These are phyloP conservation scores for Cladophialophora bantiana DNA, from an alignment of 2,329 filamentous ascomycete genomes.

Conservation along the genomic window DNA sequence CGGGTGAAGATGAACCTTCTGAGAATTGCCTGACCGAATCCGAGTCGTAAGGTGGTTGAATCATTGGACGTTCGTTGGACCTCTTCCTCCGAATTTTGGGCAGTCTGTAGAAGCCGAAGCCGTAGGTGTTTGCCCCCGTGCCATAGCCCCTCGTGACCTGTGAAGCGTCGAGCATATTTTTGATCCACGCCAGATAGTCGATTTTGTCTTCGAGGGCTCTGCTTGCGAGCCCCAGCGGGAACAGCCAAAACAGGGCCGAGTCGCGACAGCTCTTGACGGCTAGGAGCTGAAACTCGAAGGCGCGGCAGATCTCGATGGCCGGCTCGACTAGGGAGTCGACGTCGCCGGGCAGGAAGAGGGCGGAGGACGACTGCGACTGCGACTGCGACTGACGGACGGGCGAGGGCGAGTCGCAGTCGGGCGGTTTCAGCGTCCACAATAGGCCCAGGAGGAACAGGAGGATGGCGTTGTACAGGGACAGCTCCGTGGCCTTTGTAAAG, in stretches of 20 bases:
- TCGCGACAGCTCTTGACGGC: constrained; percentile 17
- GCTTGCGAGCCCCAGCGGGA: constrained; percentile 30
- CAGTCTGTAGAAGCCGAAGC: constrained; percentile 31
- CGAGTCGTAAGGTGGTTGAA: constrained; percentile 21
- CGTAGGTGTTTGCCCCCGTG: constrained; percentile 23
- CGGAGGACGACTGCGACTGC: background rate
- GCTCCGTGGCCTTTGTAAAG: constrained; percentile 29
- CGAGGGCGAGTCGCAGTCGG: constrained; percentile 12
- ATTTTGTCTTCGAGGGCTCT: constrained; percentile 27
- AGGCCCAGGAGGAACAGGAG: constrained; percentile 32
- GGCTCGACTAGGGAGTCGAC: constrained; percentile 25
- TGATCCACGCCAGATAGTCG: constrained; percentile 30
- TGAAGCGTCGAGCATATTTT: constrained; percentile 28
- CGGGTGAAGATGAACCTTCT: constrained; percentile 18
- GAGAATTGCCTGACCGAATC: constrained; percentile 17
- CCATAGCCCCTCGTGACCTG: constrained; percentile 30
- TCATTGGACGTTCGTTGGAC: constrained; percentile 9
- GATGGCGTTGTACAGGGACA: constrained; percentile 33
- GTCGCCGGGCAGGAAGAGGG: constrained; percentile 27
- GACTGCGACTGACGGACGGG: constrained; percentile 9
- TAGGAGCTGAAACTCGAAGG: constrained; percentile 33
- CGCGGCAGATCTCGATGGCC: constrained; percentile 33
- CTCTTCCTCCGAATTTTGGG: constrained; percentile 25
- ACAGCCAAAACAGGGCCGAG: constrained; percentile 33
- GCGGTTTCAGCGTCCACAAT: constrained; percentile 30